phyloP scores from a whole-genome alignment of 345 rosid species.

The Streptanthus diversifolius region DNA sequence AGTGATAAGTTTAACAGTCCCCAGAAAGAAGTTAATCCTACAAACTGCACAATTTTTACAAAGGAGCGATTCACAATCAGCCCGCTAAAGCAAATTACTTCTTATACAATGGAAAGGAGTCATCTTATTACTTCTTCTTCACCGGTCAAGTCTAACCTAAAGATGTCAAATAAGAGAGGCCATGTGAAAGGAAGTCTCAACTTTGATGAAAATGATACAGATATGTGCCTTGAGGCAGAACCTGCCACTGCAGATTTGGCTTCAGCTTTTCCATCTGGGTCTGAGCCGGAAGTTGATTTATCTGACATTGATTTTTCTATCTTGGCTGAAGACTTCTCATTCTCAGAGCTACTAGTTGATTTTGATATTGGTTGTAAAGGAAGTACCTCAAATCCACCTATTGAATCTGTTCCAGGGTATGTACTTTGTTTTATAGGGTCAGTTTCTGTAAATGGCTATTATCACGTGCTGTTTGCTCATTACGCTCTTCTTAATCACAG shows the following conservation, averaged over 20 bases:
- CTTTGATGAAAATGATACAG: conserved; percentile 59
- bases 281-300: conserved; percentile 55
- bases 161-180: conserved; percentile 46
- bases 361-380: conserved; percentile 60
- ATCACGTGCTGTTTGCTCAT: conserved; percentile 10
- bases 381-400: conserved; percentile 14
- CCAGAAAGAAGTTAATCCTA: conserved; percentile 45
- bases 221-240: conserved; percentile 35
- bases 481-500: conserved; percentile 27
- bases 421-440: conserved; percentile 1
- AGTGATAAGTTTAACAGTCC: conserved; percentile 40
- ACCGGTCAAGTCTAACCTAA: conserved; percentile 47
- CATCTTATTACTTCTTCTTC: conserved; percentile 62
- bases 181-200: conserved; percentile 78
- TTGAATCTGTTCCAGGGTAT: conserved; percentile 42
- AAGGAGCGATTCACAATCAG: conserved; percentile 61
- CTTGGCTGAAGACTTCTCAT: conserved; percentile 56
- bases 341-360: conserved; percentile 66
- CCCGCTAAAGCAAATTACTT: conserved; percentile 60
- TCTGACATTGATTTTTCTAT: conserved; percentile 63
- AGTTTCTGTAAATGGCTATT: not conserved
- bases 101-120: conserved; percentile 66
- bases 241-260: conserved; percentile 22
- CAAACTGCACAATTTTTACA: conserved; percentile 65
- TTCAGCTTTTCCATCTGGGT: conserved; percentile 47